Evolutionary conservation across 1,284 basidiomycete species (phyloP).

Genomic region (Pisolithus thermaeus): DNA sequence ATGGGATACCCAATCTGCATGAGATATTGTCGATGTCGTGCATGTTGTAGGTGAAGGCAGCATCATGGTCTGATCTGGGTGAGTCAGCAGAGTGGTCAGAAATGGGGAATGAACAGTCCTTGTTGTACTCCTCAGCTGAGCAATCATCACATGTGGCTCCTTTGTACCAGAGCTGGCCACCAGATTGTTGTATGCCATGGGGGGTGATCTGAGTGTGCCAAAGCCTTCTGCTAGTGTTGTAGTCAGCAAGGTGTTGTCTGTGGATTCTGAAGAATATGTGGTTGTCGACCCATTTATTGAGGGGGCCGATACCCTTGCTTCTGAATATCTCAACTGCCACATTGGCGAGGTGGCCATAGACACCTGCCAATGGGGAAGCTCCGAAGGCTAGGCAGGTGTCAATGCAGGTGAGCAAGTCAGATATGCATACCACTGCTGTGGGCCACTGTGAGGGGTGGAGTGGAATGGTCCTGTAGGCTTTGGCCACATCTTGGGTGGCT

Average conservation of each 20-base stretch:
- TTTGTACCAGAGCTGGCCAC: constrained; percentile 25
- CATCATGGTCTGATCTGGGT: constrained; percentile 7
- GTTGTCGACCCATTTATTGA: constrained; percentile 4
- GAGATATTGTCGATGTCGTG: constrained; percentile 27
- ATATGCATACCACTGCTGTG: too few relatives aligned
- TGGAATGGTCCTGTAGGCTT: too few relatives aligned
- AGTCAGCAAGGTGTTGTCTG: neutral
- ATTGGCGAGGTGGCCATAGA: neutral
- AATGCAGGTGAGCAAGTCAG: neutral
- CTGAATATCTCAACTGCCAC: neutral
- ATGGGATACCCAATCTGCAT: constrained; percentile 26
- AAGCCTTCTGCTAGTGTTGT: neutral
- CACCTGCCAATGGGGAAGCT: neutral
- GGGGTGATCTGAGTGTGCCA: neutral
- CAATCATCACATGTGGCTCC: constrained; percentile 18
- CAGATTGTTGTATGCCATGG: constrained; percentile 8
- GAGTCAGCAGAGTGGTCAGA: constrained; percentile 16
- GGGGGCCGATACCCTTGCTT: constrained; percentile 1
- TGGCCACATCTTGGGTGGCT: constrained; percentile 12
- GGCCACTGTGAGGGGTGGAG: too few relatives aligned
- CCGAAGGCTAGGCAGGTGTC: constrained; percentile 4
- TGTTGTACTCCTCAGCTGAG: constrained; percentile 27
- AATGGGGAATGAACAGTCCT: constrained; percentile 20
- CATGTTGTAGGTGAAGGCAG: constrained; percentile 21
- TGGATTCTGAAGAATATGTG: neutral